Evolutionary conservation across 78 protist species (phyloP), one percentile per base, ranked within the genome.

Genomic region (Pigoraptor vietnamica): DNA sequence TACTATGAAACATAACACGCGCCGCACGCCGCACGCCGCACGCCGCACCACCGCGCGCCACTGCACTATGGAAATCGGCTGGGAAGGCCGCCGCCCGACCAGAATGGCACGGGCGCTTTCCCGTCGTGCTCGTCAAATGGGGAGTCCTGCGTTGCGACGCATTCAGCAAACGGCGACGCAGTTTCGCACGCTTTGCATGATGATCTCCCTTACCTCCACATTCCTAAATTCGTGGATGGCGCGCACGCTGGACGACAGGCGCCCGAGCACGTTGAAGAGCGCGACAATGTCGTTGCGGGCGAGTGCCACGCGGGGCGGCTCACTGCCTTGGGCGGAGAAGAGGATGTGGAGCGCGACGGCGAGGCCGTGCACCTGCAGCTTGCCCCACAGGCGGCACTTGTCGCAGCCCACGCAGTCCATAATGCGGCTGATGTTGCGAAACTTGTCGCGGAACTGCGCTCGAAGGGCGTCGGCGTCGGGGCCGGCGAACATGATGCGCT

Each of bases 401-500:
- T 94, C 93, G 91, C 98, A 96, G 33, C 94, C 89, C 40, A 96
- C 95, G 86, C 98, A 96, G 94, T 96, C 98, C 94, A 96, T 88
- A 25, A 94, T 87, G 39, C 40, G 81, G 36, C 93, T 82, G 88
- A 96, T 81, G 87, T 92, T 86, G 81, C 55, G 90, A 56, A 92
- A 92, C 35, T 56, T 32, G 32, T 87, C 90, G 32, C 67, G 10
- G 86, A 92, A 92, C 87, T 92, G 81, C 34, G 2, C 38, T 6
- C 35, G 86, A 39, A 92, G 86, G 21, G 67, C 40, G 37, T 1
- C 21, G 34, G 79, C 34, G 1, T 0, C 23, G 1, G 19, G 40
- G 29, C 35, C 67, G 23, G 48, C 67, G 25, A 87, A 87, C 39
- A 87, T 9, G 29, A 0, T 21, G 9, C 21, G 23, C 89, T 37